phyloP scores from a whole-genome alignment of 2,329 filamentous ascomycete genomes.

The Fusarium chaquense region DNA sequence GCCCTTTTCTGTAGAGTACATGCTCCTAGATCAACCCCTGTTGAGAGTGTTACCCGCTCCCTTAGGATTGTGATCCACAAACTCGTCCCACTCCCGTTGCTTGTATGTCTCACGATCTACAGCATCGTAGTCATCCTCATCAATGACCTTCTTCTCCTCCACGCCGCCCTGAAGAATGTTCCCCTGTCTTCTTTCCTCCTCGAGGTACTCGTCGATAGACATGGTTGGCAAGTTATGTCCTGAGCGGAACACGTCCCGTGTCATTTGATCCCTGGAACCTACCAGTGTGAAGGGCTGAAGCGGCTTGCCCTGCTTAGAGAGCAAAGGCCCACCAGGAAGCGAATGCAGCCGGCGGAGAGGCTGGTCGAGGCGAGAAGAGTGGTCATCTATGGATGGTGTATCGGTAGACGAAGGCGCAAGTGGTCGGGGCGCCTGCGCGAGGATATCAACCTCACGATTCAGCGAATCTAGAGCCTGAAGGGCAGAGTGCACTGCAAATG shows the following conservation, averaged over 20 bases:
- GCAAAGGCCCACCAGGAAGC: conserved; percentile 74
- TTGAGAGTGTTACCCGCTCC: conserved; percentile 87
- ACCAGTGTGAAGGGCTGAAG: conserved; percentile 91
- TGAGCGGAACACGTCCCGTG: conserved; percentile 85
- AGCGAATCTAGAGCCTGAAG: conserved; percentile 91
- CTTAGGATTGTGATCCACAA: conserved; percentile 86
- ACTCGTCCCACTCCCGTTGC: conserved; percentile 95
- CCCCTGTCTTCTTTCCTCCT: conserved; percentile 86
- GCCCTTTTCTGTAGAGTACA: not conserved
- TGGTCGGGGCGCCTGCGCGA: conserved; percentile 76
- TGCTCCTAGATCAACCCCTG: conserved; percentile 64
- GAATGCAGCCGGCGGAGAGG: conserved; percentile 65
- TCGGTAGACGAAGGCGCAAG: conserved; percentile 60
- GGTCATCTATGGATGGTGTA: conserved; percentile 60
- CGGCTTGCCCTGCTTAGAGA: conserved; percentile 84
- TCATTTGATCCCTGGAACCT: conserved; percentile 79
- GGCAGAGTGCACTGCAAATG: conserved; percentile 79
- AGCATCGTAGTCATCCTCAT: conserved; percentile 92
- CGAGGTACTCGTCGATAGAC: conserved; percentile 97
- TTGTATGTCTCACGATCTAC: conserved; percentile 93
- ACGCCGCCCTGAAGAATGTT: conserved; percentile 94
- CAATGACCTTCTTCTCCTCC: conserved; percentile 77
- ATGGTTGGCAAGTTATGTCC: conserved; percentile 97
- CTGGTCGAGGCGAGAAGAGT: conserved; percentile 78
- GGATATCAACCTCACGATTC: conserved; percentile 84